Conservation (phyloP, 2,329 filamentous ascomycete genomes). For the Cadophora luteo-olivacea region DNA sequence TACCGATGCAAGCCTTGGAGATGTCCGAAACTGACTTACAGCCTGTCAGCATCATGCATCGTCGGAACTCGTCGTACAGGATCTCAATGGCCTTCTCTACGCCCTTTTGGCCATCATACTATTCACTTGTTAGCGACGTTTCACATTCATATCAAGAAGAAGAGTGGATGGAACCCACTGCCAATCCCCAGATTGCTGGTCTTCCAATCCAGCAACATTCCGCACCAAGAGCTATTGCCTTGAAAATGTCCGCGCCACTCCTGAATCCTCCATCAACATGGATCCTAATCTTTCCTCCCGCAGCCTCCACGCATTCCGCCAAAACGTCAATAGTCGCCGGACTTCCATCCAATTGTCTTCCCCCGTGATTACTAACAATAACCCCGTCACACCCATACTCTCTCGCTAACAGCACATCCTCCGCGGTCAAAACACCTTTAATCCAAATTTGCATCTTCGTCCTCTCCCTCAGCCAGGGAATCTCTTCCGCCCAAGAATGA, state of each 20-base stretch:
- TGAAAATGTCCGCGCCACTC: slow-evolving; percentile 63
- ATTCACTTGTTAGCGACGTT: slow-evolving; percentile 14
- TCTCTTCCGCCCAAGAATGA: slow-evolving; percentile 55
- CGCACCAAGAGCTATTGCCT: slow-evolving; percentile 66
- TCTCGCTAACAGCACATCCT: slow-evolving; percentile 66
- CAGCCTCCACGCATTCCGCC: slow-evolving; percentile 37
- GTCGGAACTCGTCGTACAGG: slow-evolving; percentile 29
- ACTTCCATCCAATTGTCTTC: slow-evolving; percentile 64
- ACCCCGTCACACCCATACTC: slow-evolving; percentile 64
- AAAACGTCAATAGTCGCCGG: slow-evolving; percentile 41
- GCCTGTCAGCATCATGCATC: slow-evolving; percentile 33
- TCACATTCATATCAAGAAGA: background rate
- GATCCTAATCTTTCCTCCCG: slow-evolving; percentile 44
- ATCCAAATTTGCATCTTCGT: slow-evolving; percentile 57
- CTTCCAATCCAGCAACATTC: slow-evolving; percentile 67
- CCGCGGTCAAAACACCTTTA: slow-evolving; percentile 57
- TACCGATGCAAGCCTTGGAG: slow-evolving; percentile 26
- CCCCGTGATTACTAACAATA: slow-evolving; percentile 63
- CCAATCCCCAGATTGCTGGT: slow-evolving; percentile 65
- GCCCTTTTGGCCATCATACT: slow-evolving; percentile 63
- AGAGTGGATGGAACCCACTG: slow-evolving; percentile 30
- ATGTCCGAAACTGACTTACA: slow-evolving; percentile 28
- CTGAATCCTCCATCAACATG: slow-evolving; percentile 64
- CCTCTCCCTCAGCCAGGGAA: slow-evolving; percentile 56
- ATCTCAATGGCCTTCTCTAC: slow-evolving; percentile 63